Conservation (phyloP, 768 basidiomycete species). For the Pisolithus orientalis region DNA sequence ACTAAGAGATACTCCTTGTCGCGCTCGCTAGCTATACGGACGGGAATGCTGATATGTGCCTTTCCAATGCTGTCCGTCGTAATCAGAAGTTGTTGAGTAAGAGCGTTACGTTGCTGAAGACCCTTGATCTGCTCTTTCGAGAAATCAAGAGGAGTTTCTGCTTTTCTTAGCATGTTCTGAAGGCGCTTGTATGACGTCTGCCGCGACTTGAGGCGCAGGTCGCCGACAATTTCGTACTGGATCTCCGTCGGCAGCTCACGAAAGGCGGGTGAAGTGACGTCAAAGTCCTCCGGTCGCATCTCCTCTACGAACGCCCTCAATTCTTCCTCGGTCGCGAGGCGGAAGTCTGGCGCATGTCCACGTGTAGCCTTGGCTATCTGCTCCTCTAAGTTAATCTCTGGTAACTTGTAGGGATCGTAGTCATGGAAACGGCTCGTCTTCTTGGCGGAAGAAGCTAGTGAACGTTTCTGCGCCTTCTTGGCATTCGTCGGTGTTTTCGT, state of each 20-base stretch:
- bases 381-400: slow-evolving; percentile 69
- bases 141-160: slow-evolving; percentile 87
- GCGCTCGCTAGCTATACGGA: slow-evolving; percentile 91
- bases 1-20: slow-evolving; percentile 94
- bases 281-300: slow-evolving; percentile 93
- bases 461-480: slow-evolving; percentile 20
- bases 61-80: slow-evolving; percentile 93
- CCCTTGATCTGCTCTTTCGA: slow-evolving; percentile 94
- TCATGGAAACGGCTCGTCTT: slow-evolving; percentile 56
- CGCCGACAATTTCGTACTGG: slow-evolving; percentile 97
- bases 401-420: slow-evolving; percentile 91
- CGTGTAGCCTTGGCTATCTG: slow-evolving; percentile 57
- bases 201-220: slow-evolving; percentile 88
- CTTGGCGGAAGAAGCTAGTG: slow-evolving; percentile 48
- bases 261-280: slow-evolving; percentile 85
- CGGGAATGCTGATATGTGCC: slow-evolving; percentile 83
- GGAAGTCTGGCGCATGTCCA: slow-evolving; percentile 69
- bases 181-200: slow-evolving; percentile 90
- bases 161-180: slow-evolving; percentile 79
- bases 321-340: slow-evolving; percentile 95
- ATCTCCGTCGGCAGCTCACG: slow-evolving; percentile 90
- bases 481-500: slow-evolving; percentile 45
- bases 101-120: slow-evolving; percentile 77
- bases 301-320: slow-evolving; percentile 89
- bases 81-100: slow-evolving; percentile 88